Percentiles rank a stretch among this genome's conserved stretches.
phyloP scores from a whole-genome alignment of 768 basidiomycete genomes.

The Ephemerocybe angulata region DNA sequence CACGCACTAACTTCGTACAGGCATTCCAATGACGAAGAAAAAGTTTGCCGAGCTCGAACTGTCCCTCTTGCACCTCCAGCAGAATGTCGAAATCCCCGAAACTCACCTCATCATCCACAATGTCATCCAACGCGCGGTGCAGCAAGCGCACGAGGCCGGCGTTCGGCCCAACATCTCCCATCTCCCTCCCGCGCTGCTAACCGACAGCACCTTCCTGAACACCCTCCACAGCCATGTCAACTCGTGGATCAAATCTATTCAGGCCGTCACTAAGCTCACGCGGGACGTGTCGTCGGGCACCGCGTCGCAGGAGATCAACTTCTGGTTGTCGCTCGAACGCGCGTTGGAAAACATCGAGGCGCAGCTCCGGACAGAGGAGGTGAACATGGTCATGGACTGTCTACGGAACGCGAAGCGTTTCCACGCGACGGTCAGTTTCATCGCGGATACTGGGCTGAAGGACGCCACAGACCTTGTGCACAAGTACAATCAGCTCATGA shows the following conservation, averaged over 20 bases:
- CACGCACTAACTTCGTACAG: no score
- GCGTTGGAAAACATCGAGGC: slow-evolving; percentile 91
- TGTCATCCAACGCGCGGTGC: slow-evolving; percentile 81
- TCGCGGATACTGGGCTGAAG: slow-evolving; percentile 94
- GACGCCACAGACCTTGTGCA: slow-evolving; percentile 92
- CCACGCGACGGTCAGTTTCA: slow-evolving; percentile 95
- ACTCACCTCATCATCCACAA: slow-evolving; percentile 92
- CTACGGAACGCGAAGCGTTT: slow-evolving; percentile 95
- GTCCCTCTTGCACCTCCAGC: slow-evolving; percentile 90
- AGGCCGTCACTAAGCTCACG: slow-evolving; percentile 92
- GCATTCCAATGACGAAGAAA: slow-evolving; percentile 98
- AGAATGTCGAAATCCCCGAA: slow-evolving; percentile 99
- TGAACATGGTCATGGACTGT: slow-evolving; percentile 90
- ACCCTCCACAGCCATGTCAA: slow-evolving; percentile 92
- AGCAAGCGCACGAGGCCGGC: slow-evolving; percentile 56
- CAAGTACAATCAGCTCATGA: slow-evolving; percentile 98
- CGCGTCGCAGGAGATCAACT: slow-evolving; percentile 98
- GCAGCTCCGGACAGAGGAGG: slow-evolving; percentile 88
- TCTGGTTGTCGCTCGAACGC: slow-evolving; percentile 93
- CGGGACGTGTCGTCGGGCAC: slow-evolving; percentile 93
- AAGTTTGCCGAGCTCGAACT: slow-evolving; percentile 98
- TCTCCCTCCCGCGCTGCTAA: slow-evolving; percentile 69
- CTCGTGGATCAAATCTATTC: slow-evolving; percentile 97
- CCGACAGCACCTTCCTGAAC: slow-evolving; percentile 90
- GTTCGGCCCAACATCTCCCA: slow-evolving; percentile 72